Evolutionary conservation across 2,329 filamentous ascomycete species (phyloP).

Genomic region (Phoma sp.): DNA sequence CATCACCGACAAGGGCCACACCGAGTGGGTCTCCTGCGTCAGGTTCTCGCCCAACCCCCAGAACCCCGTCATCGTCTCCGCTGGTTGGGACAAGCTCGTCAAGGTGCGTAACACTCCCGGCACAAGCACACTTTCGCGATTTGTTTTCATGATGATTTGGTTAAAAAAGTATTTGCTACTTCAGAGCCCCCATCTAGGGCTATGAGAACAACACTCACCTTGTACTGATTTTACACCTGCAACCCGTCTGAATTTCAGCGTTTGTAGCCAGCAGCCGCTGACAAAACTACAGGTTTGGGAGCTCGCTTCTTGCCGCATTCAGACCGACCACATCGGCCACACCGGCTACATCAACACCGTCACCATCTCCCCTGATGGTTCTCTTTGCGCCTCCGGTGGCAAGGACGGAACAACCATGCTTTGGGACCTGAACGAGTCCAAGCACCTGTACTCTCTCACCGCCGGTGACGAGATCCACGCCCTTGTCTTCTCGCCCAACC

Average conservation of each 20-base stretch:
- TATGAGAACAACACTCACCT: slow-evolving; percentile 22
- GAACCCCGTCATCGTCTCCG: slow-evolving; percentile 99
- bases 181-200: slow-evolving; percentile 19
- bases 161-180: slow-evolving; percentile 47
- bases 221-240: slow-evolving; percentile 68
- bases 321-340: slow-evolving; percentile 99
- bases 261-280: slow-evolving; percentile 8
- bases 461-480: slow-evolving; percentile 99
- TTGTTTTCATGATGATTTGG: slow-evolving; percentile 58
- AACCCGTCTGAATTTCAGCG: slow-evolving; percentile 27
- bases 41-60: slow-evolving; percentile 99
- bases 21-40: slow-evolving; percentile 99
- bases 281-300: slow-evolving; percentile 84
- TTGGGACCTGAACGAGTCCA: slow-evolving; percentile 99
- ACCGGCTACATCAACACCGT: slow-evolving; percentile 99
- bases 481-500: slow-evolving; percentile 99
- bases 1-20: slow-evolving; percentile 99
- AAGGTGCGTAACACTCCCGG: slow-evolving; percentile 75
- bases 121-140: slow-evolving; percentile 74
- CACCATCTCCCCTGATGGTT: slow-evolving; percentile 99
- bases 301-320: slow-evolving; percentile 97
- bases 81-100: slow-evolving; percentile 99
- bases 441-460: slow-evolving; percentile 99
- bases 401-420: slow-evolving; percentile 99
- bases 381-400: slow-evolving; percentile 97